Conservation (phyloP, 257 asterid genomes). For the Solanum megistacrolobum region DNA sequence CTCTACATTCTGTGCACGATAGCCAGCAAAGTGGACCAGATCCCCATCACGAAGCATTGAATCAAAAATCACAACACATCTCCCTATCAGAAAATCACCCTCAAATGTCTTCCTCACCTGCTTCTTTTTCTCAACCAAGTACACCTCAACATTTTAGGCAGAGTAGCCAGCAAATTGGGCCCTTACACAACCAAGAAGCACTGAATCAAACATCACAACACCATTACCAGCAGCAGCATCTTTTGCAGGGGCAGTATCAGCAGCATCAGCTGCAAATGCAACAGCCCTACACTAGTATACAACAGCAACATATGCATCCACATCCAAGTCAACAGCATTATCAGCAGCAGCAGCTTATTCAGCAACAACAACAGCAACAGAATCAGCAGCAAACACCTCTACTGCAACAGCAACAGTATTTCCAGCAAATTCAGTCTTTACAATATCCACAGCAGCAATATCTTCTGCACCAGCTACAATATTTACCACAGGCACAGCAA, state of each 20-base stretch:
- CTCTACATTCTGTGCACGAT: slow-evolving; percentile 7
- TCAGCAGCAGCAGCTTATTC: slow-evolving; percentile 7
- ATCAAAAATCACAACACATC: slow-evolving; percentile 1
- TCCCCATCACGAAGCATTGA: not conserved
- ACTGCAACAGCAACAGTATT: slow-evolving; percentile 15
- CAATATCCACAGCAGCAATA: slow-evolving; percentile 19
- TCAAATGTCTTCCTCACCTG: slow-evolving; percentile 7
- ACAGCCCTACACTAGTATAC: slow-evolving; percentile 29
- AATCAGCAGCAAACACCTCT: slow-evolving; percentile 6
- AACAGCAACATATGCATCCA: slow-evolving; percentile 29
- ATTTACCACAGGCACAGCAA: slow-evolving; percentile 20
- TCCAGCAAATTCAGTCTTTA: slow-evolving; percentile 6
- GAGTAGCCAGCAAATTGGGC: slow-evolving; percentile 7
- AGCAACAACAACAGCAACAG: slow-evolving; percentile 7
- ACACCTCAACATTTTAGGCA: not conserved
- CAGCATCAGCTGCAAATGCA: slow-evolving; percentile 37
- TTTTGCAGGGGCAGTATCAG: slow-evolving; percentile 53
- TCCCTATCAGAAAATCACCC: slow-evolving; percentile 7
- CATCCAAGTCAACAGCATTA: slow-evolving; percentile 35
- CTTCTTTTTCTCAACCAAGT: slow-evolving; percentile 13
- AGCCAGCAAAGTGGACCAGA: slow-evolving; percentile 17
- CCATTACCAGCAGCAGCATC: slow-evolving; percentile 60
- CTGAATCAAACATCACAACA: slow-evolving; percentile 45
- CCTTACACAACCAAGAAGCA: slow-evolving; percentile 15
- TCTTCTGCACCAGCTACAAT: slow-evolving; percentile 19